phyloP scores from a whole-genome alignment of 1,284 basidiomycete genomes.

The Ustilago curta region DNA sequence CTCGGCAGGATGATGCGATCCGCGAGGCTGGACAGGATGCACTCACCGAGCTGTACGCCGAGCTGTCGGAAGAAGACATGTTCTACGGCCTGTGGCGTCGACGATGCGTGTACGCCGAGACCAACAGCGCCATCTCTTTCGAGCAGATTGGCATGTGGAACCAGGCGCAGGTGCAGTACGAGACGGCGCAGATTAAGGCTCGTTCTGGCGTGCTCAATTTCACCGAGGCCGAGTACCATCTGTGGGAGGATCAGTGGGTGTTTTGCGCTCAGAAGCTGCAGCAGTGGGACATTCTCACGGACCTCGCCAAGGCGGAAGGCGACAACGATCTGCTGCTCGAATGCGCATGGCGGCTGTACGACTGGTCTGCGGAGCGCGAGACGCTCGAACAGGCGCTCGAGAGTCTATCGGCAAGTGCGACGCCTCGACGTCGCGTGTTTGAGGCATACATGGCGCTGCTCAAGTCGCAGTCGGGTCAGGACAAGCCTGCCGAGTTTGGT shows the following conservation, averaged over 20 bases:
- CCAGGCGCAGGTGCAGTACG: slow-evolving; percentile 89
- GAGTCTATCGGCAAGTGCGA: slow-evolving; percentile 84
- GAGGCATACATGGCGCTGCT: slow-evolving; percentile 91
- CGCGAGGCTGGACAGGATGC: slow-evolving; percentile 91
- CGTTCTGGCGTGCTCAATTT: slow-evolving; percentile 86
- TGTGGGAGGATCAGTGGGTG: slow-evolving; percentile 99
- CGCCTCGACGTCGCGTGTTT: slow-evolving; percentile 92
- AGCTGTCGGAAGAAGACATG: slow-evolving; percentile 94
- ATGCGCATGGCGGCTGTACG: slow-evolving; percentile 92
- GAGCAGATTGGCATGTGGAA: slow-evolving; percentile 99
- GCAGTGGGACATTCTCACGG: slow-evolving; percentile 87
- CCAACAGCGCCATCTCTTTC: slow-evolving; percentile 89
- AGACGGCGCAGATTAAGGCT: slow-evolving; percentile 88
- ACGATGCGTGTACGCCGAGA: slow-evolving; percentile 87
- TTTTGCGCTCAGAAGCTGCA: slow-evolving; percentile 94
- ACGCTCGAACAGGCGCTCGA: slow-evolving; percentile 86
- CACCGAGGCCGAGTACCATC: slow-evolving; percentile 92
- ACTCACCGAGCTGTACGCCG: slow-evolving; percentile 93
- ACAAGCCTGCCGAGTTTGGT: slow-evolving; percentile 65
- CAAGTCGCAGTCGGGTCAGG: slow-evolving; percentile 71
- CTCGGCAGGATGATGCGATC: slow-evolving; percentile 79
- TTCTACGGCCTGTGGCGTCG: slow-evolving; percentile 97
- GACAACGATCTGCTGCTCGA: slow-evolving; percentile 94
- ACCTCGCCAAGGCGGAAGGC: slow-evolving; percentile 86
- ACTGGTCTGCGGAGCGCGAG: slow-evolving; percentile 84